phyloP scores from a whole-genome alignment of 352 stramenopile species.

The Globisporangium paroecandrum region DNA sequence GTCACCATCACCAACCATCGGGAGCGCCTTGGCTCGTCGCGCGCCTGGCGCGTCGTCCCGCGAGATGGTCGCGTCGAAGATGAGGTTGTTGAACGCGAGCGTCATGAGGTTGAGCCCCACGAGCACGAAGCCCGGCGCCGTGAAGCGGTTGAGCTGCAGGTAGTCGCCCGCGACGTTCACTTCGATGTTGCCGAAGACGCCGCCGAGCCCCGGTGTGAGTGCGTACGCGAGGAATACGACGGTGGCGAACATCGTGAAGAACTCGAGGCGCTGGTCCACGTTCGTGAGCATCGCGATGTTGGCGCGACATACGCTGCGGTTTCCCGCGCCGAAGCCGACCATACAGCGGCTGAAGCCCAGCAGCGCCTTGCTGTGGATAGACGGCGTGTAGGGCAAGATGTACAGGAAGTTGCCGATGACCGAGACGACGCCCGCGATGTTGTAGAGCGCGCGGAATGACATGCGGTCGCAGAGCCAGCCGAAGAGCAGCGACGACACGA shows the following conservation, averaged over 20 bases:
- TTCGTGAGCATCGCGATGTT: conserved; percentile 64
- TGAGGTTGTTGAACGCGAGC: conserved; percentile 37
- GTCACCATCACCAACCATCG: no score
- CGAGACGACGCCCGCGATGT: conserved; percentile 28
- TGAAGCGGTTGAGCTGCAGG: conserved; percentile 61
- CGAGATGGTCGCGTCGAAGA: conserved; percentile 50
- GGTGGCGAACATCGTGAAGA: conserved; percentile 62
- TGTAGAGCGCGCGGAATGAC: conserved; percentile 61
- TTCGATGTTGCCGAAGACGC: conserved; percentile 43
- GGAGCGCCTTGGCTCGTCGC: conserved; percentile 5
- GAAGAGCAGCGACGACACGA: conserved; percentile 62
- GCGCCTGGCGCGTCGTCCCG: conserved; percentile 32
- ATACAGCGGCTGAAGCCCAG: no score
- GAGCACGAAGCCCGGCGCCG: conserved; percentile 50
- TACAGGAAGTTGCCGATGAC: no score
- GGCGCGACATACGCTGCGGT: conserved; percentile 65
- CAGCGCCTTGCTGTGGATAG: no score
- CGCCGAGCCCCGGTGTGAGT: conserved; percentile 40
- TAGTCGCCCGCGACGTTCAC: conserved; percentile 30
- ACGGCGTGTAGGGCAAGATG: no score
- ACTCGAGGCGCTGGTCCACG: conserved; percentile 56
- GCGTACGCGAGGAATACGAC: conserved; percentile 39
- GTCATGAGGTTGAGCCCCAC: conserved; percentile 43
- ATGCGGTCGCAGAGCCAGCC: conserved; percentile 58
- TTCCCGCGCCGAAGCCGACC: conserved; percentile 29